Evolutionary conservation across 805 yeast species (phyloP), one percentile per base, ranked within the genome.

Genomic region (Nakazawaea pomicola): DNA sequence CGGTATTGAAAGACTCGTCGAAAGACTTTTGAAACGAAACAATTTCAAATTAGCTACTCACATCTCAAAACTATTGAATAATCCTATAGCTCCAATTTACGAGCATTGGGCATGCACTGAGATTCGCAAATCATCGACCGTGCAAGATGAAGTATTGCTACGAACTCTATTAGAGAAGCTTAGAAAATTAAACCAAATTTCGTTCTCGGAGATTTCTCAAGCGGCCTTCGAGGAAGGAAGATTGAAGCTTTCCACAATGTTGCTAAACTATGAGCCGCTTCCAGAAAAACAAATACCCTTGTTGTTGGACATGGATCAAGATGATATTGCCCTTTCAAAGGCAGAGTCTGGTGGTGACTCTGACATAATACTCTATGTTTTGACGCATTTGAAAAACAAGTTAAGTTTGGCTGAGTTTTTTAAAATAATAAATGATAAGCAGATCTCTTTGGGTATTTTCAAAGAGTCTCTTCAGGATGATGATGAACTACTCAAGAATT

Each of bases 181-280:
- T 12, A 51, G 50, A 9, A 47, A 45, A 4, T 35, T 53, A 8
- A 50, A 50, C 3, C 68, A 70, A 3, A 70, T 80, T 15, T 68
- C 89, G 0, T 80, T 76, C 45, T 73, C 75, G 5, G 65, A 69
- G 20, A 74, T 88, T 20, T 78, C 87, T 0, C 64, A 68, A 7
- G 68, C 75, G 14, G 93, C 95, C 1, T 75, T 72, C 51, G 80
- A 82, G 51, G 97, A 91, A 58, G 98, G 98, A 1, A 67, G 98
- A 20, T 57, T 72, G 9, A 66, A 70, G 18, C 61, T 93, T 17
- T 82, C 96, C 28, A 76, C 81, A 40, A 64, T 72, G 33, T 58
- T 93, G n/a, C 68, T 85, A 10, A 72, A 78, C 36, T 60, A 78
- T 44, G 98, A 93, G 54, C 81, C 84, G 1, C 64, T 70, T 11